Base-by-base conservation (phyloP, 2,329 filamentous ascomycete species). In the Colletotrichum tropicale region DNA sequence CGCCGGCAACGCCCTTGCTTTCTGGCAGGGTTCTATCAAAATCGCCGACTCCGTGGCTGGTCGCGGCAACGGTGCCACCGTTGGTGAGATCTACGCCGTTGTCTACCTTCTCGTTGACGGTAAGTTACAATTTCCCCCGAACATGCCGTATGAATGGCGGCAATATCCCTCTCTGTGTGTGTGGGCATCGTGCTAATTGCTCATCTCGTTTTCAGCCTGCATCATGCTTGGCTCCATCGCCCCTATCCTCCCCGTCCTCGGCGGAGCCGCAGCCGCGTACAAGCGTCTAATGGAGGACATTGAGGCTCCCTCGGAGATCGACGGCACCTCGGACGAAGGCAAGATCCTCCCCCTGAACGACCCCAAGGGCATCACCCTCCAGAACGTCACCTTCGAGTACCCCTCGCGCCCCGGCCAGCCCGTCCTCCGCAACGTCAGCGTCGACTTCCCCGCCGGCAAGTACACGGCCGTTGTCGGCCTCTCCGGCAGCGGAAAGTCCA, bases 1-100 rank as follows among this genome's bases (percentile, higher is more conserved):
- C 78, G 87, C 90, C 3, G 91, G 91, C 7, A 93, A 93, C 79
- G 92, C 89, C 9, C 82, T 94, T 13, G 92, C 92, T 0, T 93
- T 93, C 79, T 94, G 91, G 91, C 89, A 93, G 81, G 92, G 92
- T 60, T 91, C 90, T 77, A 85, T 83, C 56, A 43, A 70, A 74
- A 82, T 84, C 48, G 82, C 82, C 4, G 78, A 82, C 10, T 78
- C 79, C 1, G 78, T 81, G 48, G 81, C 82, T 4, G 24, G 75
- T 26, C 66, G 81, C 74, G 75, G 81, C 81, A 74, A 83, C 10
- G 87, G 85, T 5, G 85, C 86, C 1, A 83, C 83, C 0, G 81
- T 86, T 2, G 89, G 89, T 52, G 82, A 86, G n/a, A 88, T 87
- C 1, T 91, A 88, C 78, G 90, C 89, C 0, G 89, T 91, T 26